Base-by-base conservation (phyloP, 257 asterid species). In the Scutellaria minor region DNA sequence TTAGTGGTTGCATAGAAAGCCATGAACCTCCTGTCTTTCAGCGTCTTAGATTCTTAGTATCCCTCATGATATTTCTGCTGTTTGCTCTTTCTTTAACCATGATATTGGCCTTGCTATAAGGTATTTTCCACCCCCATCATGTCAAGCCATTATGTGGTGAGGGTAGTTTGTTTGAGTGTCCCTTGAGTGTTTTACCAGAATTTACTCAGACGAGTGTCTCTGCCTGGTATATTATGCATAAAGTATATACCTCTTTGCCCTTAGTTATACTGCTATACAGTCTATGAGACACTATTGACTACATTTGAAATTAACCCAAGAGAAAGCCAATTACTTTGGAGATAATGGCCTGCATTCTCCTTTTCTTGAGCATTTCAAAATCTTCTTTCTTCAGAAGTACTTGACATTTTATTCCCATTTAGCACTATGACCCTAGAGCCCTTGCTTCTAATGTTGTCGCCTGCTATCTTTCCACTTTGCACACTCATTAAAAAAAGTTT, bases 311-410 rank as follows among this genome's bases (percentile, higher is more conserved):
- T 41, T 10, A 10, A 63, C 14, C 57, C 8, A 46, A 42, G 9
- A 4, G 7, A 44, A 42, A 20, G 37, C 31, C 22, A 44, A 64
- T 5, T 55, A 9, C 22, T 58, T 50, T 5, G 20, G 55, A 50
- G 14, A 50, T 50, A 50, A 14, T 37, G 35, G 47, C 31, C 10
- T 39, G 42, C 73, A 18, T 9, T 40, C 63, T 24, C 40, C 51
- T 50, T 67, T 67, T 39, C 42, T 51, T 44, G 11, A 11, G 45
- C 64, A 72, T 40, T 72, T 62, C 71, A 41, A 40, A 22, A 24
- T 20, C 47, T 35, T 52, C 63, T 68, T 68, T 45, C n/a, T 39
- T 24, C 42, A 62, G 6, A 35, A 46, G 47, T 35, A 40, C 60
- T 48, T 42, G 1, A 1, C 42, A 54, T 53, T 4, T 59, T 48